Conservation (phyloP, 768 basidiomycete species). For the Termitomyces sp. region DNA sequence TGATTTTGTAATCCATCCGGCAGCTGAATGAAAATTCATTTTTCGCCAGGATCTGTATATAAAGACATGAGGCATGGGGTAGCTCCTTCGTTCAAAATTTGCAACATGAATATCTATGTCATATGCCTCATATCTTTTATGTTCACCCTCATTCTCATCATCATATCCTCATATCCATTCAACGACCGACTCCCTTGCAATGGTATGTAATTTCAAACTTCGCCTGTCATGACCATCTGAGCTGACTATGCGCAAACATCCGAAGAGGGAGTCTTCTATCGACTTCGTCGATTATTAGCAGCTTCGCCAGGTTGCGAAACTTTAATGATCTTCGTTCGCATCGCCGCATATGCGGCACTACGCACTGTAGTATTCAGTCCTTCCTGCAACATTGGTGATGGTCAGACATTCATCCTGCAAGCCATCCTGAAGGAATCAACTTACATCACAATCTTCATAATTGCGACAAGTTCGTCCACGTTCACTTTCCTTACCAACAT, state of each 20-base stretch:
- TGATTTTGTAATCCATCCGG: background rate
- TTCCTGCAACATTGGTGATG: background rate
- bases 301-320: background rate
- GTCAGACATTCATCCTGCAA: background rate
- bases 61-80: background rate
- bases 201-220: background rate
- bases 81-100: background rate
- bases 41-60: background rate
- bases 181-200: background rate
- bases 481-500: background rate
- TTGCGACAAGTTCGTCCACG: background rate
- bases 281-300: background rate
- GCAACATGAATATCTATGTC: background rate
- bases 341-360: background rate
- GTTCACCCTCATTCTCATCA: background rate
- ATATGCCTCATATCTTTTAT: conserved; percentile 1
- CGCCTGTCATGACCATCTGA: background rate
- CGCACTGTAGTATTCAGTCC: too few relatives aligned
- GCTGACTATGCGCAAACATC: background rate
- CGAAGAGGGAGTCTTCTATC: background rate
- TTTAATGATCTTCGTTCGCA: background rate
- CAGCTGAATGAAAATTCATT: background rate
- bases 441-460: background rate
- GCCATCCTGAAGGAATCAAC: background rate
- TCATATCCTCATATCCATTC: conserved; percentile 5